phyloP scores from a whole-genome alignment of 2,329 filamentous ascomycete genomes.

The Hirsutella rhossiliensis region DNA sequence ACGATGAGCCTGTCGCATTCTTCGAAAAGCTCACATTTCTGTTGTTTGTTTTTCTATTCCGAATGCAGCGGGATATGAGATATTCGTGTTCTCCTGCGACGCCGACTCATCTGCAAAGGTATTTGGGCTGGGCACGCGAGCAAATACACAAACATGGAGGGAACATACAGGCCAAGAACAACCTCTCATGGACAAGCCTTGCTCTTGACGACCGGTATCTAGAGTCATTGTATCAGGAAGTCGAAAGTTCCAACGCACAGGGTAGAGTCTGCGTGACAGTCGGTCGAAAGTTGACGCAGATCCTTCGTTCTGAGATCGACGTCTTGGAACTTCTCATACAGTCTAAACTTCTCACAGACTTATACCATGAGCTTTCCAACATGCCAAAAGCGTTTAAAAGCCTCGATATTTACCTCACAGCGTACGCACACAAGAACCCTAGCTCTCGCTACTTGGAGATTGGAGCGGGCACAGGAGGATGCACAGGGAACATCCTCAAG shows the following conservation, averaged over 20 bases:
- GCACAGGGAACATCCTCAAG: neutral
- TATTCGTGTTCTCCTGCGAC: too few relatives aligned
- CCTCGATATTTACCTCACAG: neutral
- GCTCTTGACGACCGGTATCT: neutral
- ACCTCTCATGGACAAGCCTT: neutral
- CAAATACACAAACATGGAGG: neutral
- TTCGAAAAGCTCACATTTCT: neutral
- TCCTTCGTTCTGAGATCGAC: neutral
- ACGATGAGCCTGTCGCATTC: neutral
- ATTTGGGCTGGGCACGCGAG: neutral
- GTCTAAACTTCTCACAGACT: neutral
- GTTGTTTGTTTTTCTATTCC: neutral
- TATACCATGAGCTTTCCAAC: neutral
- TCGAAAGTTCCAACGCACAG: neutral
- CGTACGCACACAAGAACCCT: neutral
- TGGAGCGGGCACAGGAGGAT: neutral
- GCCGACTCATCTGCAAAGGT: neutral
- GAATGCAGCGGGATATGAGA: neutral
- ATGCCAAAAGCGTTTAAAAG: neutral
- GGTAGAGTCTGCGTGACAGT: neutral
- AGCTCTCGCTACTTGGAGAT: neutral
- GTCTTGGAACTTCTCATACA: neutral
- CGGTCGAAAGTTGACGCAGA: neutral
- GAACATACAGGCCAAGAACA: neutral
- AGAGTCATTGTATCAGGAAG: neutral